Evolutionary conservation across 1,284 basidiomycete genomes (phyloP), one percentile per base, ranked within the genome.

Genomic region (Megacollybia platyphylla): DNA sequence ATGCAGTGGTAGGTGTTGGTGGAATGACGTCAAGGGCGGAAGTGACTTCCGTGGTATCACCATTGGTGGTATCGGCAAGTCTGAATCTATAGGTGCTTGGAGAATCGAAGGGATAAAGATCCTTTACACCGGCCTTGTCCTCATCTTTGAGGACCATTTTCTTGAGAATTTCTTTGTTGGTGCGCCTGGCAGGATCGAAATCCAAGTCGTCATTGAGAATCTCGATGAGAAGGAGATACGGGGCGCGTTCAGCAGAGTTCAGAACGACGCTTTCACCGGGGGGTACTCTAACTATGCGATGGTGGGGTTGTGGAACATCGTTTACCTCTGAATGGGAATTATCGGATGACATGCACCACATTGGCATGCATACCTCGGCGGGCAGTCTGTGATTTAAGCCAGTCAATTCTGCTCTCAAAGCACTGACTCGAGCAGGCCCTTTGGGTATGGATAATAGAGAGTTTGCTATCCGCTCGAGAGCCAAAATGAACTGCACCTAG

Each of bases 231-330:
- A 99, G 72, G 28, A 99, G 70, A 57, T 89, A 99, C 1, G 96
- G 96, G 1, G 91, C 93, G 39, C 87, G 77, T 60, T 98, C 93
- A 2, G 96, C 96, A 30, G 94, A 98, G 58, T 99, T 99, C 38
- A 99, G 76, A 4, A 98, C 96, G 29, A 98, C 96, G 36, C 90
- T 89, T 66, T 99, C 96, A 17, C 92, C 90, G 2, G 96, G 94
- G 11, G 93, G 93, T 59, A 99, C 96, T 51, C 96, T 82, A 35
- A 98, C 90, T 43, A 99, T 91, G 31, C 91, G 81, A 57, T 97
- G 93, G 58, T 99, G 94, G 5, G 83, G 77, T 55, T 79, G 68
- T 7, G 73, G 65, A 38, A 64, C 53, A 45, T 61, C 53, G 52
- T 61, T 59, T 8, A 63, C 50, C n/a, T 5, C 11, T 18, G 39